Conservation (phyloP, 2,329 filamentous ascomycete species). For the Xylariaceae sp. region DNA sequence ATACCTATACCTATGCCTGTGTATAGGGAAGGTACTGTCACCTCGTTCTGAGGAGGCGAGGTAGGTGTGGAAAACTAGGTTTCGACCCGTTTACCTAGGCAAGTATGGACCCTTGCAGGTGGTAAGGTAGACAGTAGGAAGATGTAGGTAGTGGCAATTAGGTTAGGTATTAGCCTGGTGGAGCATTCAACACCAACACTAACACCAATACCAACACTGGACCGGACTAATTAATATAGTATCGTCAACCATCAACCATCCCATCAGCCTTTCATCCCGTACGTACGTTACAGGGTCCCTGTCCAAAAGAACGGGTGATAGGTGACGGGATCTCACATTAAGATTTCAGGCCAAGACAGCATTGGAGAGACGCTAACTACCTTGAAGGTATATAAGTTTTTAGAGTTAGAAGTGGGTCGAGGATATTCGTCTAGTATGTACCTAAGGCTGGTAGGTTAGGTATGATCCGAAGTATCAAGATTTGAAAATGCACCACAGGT, state of each 20-base stretch:
- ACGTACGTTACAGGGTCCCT: no score
- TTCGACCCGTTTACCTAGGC: no score
- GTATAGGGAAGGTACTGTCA: neutral
- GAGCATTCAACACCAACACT: neutral
- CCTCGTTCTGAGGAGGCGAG: neutral
- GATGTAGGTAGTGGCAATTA: neutral
- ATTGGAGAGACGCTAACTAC: neutral
- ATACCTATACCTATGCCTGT: neutral
- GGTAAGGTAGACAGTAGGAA: no score
- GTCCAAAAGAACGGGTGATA: no score
- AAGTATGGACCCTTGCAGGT: no score
- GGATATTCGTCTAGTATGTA: slow-evolving; percentile 8
- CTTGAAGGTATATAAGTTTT: no score
- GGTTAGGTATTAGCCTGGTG: neutral
- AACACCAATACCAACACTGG: neutral
- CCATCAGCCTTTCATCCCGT: no score
- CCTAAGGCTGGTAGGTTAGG: no score
- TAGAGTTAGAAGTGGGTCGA: slow-evolving; percentile 20
- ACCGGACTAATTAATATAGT: no score
- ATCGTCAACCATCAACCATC: no score
- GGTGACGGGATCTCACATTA: neutral
- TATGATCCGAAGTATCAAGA: slow-evolving; percentile 11
- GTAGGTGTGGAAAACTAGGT: no score
- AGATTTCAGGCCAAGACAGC: neutral
- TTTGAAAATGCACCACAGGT: no score